Conservation (phyloP, 352 stramenopile species). For the Phytophthora foliorum region DNA sequence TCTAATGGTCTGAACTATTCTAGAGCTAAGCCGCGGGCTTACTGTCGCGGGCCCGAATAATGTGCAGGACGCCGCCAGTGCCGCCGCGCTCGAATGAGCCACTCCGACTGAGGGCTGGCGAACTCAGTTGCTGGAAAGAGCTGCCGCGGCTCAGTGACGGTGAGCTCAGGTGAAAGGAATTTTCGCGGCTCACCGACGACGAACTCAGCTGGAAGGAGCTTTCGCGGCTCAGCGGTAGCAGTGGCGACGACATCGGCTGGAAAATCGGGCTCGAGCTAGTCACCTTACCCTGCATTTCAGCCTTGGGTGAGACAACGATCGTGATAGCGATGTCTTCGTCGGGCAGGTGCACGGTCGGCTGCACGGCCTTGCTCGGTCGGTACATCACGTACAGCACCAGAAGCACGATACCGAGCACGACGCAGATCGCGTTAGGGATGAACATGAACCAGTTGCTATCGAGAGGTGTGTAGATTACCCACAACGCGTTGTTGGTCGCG, state of each 20-base stretch:
- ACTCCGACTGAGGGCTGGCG: constrained; percentile 12
- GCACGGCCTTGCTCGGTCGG: constrained; percentile 37
- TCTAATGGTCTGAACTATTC: not conserved
- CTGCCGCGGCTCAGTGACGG: constrained; percentile 21
- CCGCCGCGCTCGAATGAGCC: constrained; percentile 15
- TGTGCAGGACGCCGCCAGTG: constrained; percentile 28
- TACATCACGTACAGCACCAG: constrained; percentile 56
- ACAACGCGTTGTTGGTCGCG: constrained; percentile 54
- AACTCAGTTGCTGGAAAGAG: constrained; percentile 28
- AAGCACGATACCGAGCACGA: constrained; percentile 47
- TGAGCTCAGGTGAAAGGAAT: constrained; percentile 22
- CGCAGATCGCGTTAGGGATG: constrained; percentile 50
- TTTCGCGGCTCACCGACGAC: constrained; percentile 14
- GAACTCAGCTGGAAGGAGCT: constrained; percentile 37
- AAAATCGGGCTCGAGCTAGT: constrained; percentile 28
- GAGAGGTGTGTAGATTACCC: constrained; percentile 56
- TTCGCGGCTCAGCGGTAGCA: constrained; percentile 34
- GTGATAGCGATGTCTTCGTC: constrained; percentile 37
- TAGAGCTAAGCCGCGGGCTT: not conserved
- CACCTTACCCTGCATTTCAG: constrained; percentile 28
- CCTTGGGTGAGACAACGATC: constrained; percentile 39
- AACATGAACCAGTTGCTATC: constrained; percentile 66
- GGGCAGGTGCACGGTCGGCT: constrained; percentile 21
- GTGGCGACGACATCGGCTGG: constrained; percentile 34
- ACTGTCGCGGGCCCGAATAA: constrained; percentile 28